phyloP scores from a whole-genome alignment of 495 filamentous ascomycete genomes.

The Trichoderma asperelloides region DNA sequence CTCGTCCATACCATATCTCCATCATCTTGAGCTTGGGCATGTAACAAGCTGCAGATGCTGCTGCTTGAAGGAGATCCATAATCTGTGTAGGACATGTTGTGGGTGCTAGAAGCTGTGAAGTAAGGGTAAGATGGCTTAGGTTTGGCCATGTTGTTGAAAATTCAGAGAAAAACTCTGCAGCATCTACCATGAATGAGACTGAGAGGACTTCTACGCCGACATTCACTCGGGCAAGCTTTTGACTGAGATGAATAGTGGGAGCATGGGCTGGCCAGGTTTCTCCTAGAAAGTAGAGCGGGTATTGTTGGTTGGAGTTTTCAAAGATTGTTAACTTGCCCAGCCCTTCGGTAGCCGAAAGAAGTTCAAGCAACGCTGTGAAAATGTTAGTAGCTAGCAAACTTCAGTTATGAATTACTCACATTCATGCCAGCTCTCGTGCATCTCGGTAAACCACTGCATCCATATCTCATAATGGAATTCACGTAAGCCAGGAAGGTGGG shows the following conservation, averaged over 20 bases:
- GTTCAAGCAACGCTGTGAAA: slow-evolving; percentile 3
- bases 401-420: background rate
- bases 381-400: background rate
- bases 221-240: background rate
- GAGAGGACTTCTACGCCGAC: background rate
- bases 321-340: background rate
- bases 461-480: background rate
- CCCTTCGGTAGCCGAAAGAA: slow-evolving; percentile 1
- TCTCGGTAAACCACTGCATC: background rate
- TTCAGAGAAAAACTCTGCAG: slow-evolving; percentile 1
- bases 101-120: background rate
- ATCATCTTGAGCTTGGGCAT: slow-evolving; percentile 1
- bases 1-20: slow-evolving; percentile 1
- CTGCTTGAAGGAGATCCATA: background rate
- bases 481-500: slow-evolving; percentile 1
- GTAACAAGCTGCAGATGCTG: slow-evolving; percentile 4
- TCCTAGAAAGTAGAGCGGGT: background rate
- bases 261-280: background rate
- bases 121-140: background rate
- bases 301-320: slow-evolving; percentile 2
- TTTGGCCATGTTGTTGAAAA: background rate
- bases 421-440: background rate
- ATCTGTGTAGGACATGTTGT: background rate
- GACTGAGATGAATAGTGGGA: background rate
- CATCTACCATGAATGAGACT: background rate